phyloP scores from a whole-genome alignment of 1,284 basidiomycete species.

The Entoloma clypeatum region DNA sequence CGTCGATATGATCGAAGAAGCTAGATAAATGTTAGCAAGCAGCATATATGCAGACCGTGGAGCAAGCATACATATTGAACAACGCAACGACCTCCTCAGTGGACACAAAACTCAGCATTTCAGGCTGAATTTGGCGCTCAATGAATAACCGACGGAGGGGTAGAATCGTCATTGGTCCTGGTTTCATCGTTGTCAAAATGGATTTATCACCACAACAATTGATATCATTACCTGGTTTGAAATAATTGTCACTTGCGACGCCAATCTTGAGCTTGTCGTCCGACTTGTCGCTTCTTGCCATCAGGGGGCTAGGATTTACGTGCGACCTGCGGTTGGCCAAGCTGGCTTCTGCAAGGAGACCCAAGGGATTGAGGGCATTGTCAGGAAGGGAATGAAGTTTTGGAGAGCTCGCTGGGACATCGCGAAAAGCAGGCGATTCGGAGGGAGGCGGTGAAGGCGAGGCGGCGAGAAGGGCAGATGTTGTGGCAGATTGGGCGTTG shows the following conservation, averaged over 20 bases:
- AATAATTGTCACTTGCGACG: slow-evolving; percentile 89
- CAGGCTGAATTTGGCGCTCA: slow-evolving; percentile 85
- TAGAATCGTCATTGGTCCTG: slow-evolving; percentile 82
- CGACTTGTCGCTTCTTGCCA: slow-evolving; percentile 32
- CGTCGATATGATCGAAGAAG: slow-evolving; percentile 76
- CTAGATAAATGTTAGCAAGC: slow-evolving; percentile 35
- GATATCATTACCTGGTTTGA: slow-evolving; percentile 73
- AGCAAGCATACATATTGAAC: slow-evolving; percentile 78
- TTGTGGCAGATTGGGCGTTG: slow-evolving; percentile 45
- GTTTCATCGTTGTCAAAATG: slow-evolving; percentile 11
- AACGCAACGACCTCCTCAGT: slow-evolving; percentile 86
- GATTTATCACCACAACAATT: slow-evolving; percentile 9
- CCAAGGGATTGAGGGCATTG: slow-evolving; percentile 86
- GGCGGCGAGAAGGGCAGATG: slow-evolving; percentile 54
- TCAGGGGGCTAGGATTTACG: slow-evolving; percentile 34
- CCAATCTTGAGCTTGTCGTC: slow-evolving; percentile 55
- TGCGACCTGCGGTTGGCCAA: slow-evolving; percentile 76
- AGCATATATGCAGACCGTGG: slow-evolving; percentile 6
- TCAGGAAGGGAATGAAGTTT: slow-evolving; percentile 89
- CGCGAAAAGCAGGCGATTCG: slow-evolving; percentile 26
- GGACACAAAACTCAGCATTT: slow-evolving; percentile 81
- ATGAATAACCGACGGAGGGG: slow-evolving; percentile 85
- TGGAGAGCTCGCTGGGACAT: slow-evolving; percentile 47
- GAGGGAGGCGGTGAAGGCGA: slow-evolving; percentile 53
- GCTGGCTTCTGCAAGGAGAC: slow-evolving; percentile 87